These are phyloP conservation scores for Dendrobium nobile DNA, from an alignment of 106 monocot species.

Conservation along the genomic window DNA sequence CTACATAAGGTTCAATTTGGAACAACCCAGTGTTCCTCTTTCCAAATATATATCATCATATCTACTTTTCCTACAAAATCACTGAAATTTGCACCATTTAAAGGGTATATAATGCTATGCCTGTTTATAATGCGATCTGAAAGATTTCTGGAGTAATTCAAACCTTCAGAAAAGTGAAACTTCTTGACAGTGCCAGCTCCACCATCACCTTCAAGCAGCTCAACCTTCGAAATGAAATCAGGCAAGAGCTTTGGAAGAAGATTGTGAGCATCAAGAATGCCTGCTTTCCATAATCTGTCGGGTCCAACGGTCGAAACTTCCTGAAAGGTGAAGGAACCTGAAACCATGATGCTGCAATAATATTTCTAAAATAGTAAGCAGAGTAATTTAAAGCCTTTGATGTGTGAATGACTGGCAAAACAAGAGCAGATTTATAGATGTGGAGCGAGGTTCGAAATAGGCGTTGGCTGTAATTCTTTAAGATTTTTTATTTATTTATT, in stretches of 20 bases:
- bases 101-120: background rate
- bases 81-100: background rate
- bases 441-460: background rate
- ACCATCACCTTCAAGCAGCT: constrained; percentile 21
- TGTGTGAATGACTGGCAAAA: background rate
- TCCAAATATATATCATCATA: no score
- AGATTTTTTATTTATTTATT: background rate
- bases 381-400: background rate
- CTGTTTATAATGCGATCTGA: background rate
- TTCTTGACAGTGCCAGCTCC: constrained; percentile 30
- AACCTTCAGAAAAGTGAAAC: constrained; percentile 38
- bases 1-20: background rate
- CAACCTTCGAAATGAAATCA: constrained; percentile 20
- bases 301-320: background rate
- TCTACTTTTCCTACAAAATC: no score
- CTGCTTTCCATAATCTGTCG: constrained; percentile 19
- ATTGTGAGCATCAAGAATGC: constrained; percentile 35
- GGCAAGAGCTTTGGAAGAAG: constrained; percentile 40
- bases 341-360: constrained; percentile 9
- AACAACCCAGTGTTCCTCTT: no score
- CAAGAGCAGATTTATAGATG: background rate
- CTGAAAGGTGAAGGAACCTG: constrained; percentile 4
- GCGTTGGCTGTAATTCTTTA: background rate
- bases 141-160: background rate
- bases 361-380: background rate